A percentile compares a stretch with the other conserved stretches of the same genome.
These are phyloP conservation scores for Kickxella alabastrina DNA, from an alignment of 192 early-diverging fungal genomes.

Conservation along the genomic window DNA sequence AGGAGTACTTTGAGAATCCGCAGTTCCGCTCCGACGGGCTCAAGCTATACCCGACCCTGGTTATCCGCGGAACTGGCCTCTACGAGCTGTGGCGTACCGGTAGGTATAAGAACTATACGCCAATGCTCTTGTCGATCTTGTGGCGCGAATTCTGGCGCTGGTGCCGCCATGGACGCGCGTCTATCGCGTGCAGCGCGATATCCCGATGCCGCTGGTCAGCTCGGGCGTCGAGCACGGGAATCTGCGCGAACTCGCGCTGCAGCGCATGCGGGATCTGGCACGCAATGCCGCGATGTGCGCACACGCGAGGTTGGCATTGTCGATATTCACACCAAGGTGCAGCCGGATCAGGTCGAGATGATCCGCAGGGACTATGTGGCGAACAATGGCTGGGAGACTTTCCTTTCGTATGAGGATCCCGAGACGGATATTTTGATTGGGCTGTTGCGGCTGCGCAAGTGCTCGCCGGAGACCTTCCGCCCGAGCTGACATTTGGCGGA, in stretches of 20 bases:
- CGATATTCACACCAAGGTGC: slow-evolving; percentile 94
- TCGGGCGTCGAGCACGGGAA: slow-evolving; percentile 99
- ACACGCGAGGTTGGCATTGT: slow-evolving; percentile 98
- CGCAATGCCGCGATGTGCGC: slow-evolving; percentile 92
- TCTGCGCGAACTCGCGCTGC: slow-evolving; percentile 88
- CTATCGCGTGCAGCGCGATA: slow-evolving; percentile 98
- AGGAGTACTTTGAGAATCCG: slow-evolving; percentile 97
- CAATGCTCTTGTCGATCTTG: slow-evolving; percentile 90
- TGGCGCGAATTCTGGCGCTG: slow-evolving; percentile 90
- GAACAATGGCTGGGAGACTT: slow-evolving; percentile 99
- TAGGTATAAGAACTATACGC: slow-evolving; percentile 96
- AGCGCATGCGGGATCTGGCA: slow-evolving; percentile 95
- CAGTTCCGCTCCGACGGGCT: slow-evolving; percentile 97
- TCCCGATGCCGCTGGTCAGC: slow-evolving; percentile 99
- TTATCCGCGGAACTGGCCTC: slow-evolving; percentile 96
- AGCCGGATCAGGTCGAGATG: slow-evolving; percentile 92
- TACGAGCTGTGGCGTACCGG: slow-evolving; percentile 99
- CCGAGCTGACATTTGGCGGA: slow-evolving; percentile 74
- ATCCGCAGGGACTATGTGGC: slow-evolving; percentile 97
- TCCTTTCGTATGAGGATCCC: slow-evolving; percentile 97
- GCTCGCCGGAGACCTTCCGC: slow-evolving; percentile 79
- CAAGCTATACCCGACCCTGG: slow-evolving; percentile 97
- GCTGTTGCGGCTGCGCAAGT: slow-evolving; percentile 90
- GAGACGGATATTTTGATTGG: slow-evolving; percentile 95
- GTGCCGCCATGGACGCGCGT: slow-evolving; percentile 99